phyloP scores from a whole-genome alignment of 169 alveolate species.

The Eimeria zaria region DNA sequence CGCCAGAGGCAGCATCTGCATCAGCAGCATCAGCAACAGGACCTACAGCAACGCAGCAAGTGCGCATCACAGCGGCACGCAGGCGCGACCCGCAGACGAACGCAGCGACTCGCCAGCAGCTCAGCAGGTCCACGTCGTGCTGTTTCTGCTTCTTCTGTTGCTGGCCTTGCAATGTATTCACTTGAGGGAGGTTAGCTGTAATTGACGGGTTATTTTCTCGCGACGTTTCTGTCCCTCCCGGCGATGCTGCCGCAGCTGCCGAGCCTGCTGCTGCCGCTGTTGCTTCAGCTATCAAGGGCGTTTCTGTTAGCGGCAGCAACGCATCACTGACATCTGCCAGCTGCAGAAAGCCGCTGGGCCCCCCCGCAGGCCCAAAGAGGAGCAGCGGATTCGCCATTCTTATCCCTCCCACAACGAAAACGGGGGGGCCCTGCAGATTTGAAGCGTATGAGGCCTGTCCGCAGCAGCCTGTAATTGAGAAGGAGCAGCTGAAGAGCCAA shows the following conservation, averaged over 20 bases:
- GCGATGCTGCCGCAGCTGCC: not conserved
- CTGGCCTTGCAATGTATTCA: not conserved
- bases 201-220: not conserved
- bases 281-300: not conserved
- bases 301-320: conserved; percentile 18
- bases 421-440: not conserved
- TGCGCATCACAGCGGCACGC: conserved; percentile 63
- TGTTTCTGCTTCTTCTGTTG: conserved; percentile 18
- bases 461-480: not conserved
- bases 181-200: not conserved
- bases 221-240: not conserved
- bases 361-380: not conserved
- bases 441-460: not conserved
- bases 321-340: conserved; percentile 48
- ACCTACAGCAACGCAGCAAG: not conserved
- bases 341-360: conserved; percentile 60
- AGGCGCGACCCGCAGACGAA: conserved; percentile 40
- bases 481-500: conserved; percentile 55
- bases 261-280: conserved; percentile 7
- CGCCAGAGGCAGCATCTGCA: not conserved
- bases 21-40: not conserved
- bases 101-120: conserved; percentile 59
- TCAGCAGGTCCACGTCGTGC: not conserved
- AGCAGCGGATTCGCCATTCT: not conserved
- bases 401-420: not conserved